A percentile compares a stretch with the other conserved stretches of the same genome.
Evolutionary conservation across 257 asterid species (phyloP).

Genomic region (Parsonsia alboflavescens): DNA sequence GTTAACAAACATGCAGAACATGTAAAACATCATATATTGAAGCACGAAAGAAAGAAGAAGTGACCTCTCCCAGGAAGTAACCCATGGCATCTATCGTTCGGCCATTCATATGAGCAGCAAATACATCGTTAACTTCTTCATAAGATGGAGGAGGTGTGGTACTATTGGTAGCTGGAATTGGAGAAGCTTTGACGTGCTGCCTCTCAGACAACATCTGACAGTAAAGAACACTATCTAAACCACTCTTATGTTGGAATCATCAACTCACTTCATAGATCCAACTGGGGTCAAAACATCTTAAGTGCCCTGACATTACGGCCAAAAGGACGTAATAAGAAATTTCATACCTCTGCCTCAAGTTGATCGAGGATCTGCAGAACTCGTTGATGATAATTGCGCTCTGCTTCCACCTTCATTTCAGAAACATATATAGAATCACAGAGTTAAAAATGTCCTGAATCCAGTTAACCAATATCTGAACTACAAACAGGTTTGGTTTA

Average conservation of each 20-base stretch:
- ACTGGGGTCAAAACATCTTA: background rate
- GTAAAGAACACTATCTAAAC: constrained; percentile 10
- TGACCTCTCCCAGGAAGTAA: constrained; percentile 74
- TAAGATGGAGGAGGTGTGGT: constrained; percentile 35
- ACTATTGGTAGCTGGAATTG: constrained; percentile 25
- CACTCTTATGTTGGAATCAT: background rate
- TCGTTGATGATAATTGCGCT: constrained; percentile 51
- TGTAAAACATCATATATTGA: background rate
- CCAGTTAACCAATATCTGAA: background rate
- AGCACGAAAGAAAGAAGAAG: background rate
- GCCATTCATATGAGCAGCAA: constrained; percentile 30
- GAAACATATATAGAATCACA: constrained; percentile 12
- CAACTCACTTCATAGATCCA: background rate
- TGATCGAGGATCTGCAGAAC: constrained; percentile 60
- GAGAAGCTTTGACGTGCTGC: constrained; percentile 39
- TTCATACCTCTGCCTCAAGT: constrained; percentile 63
- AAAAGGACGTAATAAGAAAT: background rate
- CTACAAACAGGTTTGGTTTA: background rate
- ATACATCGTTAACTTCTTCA: constrained; percentile 28
- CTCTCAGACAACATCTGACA: constrained; percentile 60
- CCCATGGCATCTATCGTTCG: constrained; percentile 42
- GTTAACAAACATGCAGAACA: constrained; percentile 8
- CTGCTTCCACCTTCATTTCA: constrained; percentile 59
- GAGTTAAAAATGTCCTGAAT: background rate
- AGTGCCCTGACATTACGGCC: background rate